These are phyloP conservation scores for Pleurotus platypus DNA, from an alignment of 768 basidiomycete genomes.

Conservation along the genomic window DNA sequence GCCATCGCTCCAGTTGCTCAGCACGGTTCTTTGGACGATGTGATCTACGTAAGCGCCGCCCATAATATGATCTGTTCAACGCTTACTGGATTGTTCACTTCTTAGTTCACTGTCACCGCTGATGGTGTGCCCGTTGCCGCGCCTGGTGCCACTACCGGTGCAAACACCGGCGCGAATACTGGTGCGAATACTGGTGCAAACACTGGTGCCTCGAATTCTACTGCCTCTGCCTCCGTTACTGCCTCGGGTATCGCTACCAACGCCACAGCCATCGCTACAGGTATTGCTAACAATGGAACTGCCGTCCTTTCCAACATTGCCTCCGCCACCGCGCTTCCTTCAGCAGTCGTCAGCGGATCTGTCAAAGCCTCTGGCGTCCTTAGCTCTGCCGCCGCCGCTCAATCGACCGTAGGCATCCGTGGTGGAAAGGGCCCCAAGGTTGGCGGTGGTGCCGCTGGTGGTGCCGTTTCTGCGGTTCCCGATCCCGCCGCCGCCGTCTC, in stretches of 20 bases:
- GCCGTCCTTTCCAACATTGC: background rate
- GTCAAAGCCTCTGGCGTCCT: too few species aligned
- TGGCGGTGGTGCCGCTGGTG: background rate
- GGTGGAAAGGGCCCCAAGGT: background rate
- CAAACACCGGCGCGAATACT: conserved; percentile 15
- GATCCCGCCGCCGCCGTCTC: background rate
- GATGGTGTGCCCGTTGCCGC: conserved; percentile 20
- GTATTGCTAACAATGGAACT: conserved; percentile 4
- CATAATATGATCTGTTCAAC: background rate
- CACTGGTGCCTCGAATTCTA: conserved; percentile 9
- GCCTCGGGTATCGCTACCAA: background rate
- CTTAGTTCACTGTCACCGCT: conserved; percentile 30
- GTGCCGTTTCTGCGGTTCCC: background rate
- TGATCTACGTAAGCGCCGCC: conserved; percentile 34
- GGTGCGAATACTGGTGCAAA: conserved; percentile 15
- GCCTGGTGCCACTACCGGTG: conserved; percentile 1
- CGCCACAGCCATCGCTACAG: conserved; percentile 14
- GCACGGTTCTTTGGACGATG: conserved; percentile 47
- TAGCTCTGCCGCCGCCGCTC: conserved; percentile 2
- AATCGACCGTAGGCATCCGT: background rate
- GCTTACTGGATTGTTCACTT: too few species aligned
- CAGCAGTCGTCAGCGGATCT: too few species aligned
- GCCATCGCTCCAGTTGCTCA: conserved; percentile 45
- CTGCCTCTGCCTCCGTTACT: conserved; percentile 4
- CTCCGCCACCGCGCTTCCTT: background rate